Conservation (phyloP, 2,329 filamentous ascomycete species). For the Ascochyta fabae region DNA sequence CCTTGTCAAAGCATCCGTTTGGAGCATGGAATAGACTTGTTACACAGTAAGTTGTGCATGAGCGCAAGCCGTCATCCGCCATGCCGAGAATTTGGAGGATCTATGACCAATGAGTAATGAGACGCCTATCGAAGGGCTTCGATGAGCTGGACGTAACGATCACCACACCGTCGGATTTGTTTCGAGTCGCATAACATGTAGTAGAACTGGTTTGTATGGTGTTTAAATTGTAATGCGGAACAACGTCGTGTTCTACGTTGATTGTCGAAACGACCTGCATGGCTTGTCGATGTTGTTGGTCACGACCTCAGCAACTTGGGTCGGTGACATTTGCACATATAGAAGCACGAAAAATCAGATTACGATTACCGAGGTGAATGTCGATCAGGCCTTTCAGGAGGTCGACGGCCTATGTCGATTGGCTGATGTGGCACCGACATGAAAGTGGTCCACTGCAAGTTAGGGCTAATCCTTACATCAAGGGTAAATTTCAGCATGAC, state of each 20-base stretch:
- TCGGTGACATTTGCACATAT: constrained; percentile 5
- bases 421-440: constrained; percentile 18
- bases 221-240: neutral
- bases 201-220: no score
- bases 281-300: neutral
- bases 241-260: neutral
- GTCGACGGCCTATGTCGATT: constrained; percentile 23
- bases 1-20: constrained; percentile 5
- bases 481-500: constrained; percentile 32
- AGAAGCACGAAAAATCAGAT: neutral
- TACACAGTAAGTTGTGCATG: neutral
- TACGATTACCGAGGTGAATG: constrained; percentile 13
- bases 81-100: no score
- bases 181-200: no score
- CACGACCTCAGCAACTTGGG: neutral
- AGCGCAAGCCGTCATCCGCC: neutral
- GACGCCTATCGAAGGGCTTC: no score
- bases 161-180: no score
- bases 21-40: neutral
- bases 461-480: constrained; percentile 29
- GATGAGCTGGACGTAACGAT: neutral
- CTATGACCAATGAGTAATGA: no score
- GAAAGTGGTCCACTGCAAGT: constrained; percentile 24
- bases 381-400: constrained; percentile 19
- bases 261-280: neutral